Base-by-base conservation (phyloP, 179 eudicot genomes). In the Silene coronaria region DNA sequence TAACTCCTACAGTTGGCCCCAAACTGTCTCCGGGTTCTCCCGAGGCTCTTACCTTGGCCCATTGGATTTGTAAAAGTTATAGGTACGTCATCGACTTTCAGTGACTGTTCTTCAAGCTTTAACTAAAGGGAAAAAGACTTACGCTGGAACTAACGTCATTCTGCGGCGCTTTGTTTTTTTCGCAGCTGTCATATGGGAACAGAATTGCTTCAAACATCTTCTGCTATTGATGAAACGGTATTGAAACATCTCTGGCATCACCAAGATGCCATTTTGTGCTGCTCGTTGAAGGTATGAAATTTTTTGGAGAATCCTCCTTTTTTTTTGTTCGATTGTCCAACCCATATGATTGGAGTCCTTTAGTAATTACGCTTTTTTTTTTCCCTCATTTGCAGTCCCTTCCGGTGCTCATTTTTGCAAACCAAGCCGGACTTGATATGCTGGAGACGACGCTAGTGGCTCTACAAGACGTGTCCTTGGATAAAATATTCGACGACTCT, bases 21-120 rank as follows among this genome's bases (percentile, higher is more conserved):
- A 87, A 74, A 64, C 21, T 79, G 51, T 74, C 87, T 77, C 80
- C 86, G 7, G 80, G 80, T 73, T 83, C 86, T 42, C 90, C 88
- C 3, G 90, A 85, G 72, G 88, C 90, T 13, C 84, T 78, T 11
- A 85, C 88, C 6, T 80, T 87, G 53, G 86, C 88, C 36, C 86
- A 79, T 57, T 87, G 89, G 89, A 84, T 87, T 30, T 81, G 86
- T 76, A 83, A 75, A 72, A 85, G 89, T 74, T 87, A 87, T 63
- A 77, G 86, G 89, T 81, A 78, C 69, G 83, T 76, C 70, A 22
- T 48, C 68, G 24, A 10, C 59, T 14, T 70, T 74, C 23, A 6
- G 3, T 45, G 11, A 12, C 59, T n/a, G 4, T 55, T 53, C 19
- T 53, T 17, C n/a, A 9, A 16, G 22, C 59, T 16, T 55, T 55